Conservation (phyloP, 2,329 filamentous ascomycete species). For the Sclerotinia minor region DNA sequence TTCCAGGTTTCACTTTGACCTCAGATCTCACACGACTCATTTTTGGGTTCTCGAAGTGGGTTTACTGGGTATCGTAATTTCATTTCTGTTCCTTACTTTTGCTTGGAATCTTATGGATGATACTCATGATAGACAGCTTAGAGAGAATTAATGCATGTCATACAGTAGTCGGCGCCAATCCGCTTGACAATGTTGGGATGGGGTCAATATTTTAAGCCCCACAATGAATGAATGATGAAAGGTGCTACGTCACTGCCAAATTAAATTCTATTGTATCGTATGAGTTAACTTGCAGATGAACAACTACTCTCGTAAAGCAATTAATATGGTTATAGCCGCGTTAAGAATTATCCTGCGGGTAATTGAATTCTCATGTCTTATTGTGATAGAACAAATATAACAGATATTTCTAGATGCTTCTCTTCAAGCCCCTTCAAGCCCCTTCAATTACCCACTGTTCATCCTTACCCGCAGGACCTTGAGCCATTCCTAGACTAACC, state of each 20-base stretch:
- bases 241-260: slow-evolving; percentile 11
- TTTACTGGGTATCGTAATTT: background rate
- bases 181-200: background rate
- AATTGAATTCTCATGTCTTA: too few species aligned
- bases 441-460: too few species aligned
- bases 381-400: background rate
- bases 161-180: slow-evolving; percentile 14
- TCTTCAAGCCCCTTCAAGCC: background rate
- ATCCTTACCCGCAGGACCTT: background rate
- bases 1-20: slow-evolving; percentile 12
- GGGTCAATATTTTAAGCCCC: slow-evolving; percentile 6
- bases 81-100: background rate
- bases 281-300: background rate
- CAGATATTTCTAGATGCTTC: slow-evolving; percentile 6
- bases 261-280: background rate
- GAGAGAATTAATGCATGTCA: slow-evolving; percentile 2
- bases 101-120: slow-evolving; percentile 3
- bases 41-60: background rate
- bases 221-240: background rate
- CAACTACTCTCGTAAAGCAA: too few species aligned
- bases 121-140: background rate
- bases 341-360: background rate
- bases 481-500: background rate
- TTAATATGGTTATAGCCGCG: background rate
- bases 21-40: slow-evolving; percentile 23